Evolutionary conservation across 2,329 filamentous ascomycete species (phyloP), one percentile per base, ranked within the genome.

Genomic region (Aspergillus neotritici): DNA sequence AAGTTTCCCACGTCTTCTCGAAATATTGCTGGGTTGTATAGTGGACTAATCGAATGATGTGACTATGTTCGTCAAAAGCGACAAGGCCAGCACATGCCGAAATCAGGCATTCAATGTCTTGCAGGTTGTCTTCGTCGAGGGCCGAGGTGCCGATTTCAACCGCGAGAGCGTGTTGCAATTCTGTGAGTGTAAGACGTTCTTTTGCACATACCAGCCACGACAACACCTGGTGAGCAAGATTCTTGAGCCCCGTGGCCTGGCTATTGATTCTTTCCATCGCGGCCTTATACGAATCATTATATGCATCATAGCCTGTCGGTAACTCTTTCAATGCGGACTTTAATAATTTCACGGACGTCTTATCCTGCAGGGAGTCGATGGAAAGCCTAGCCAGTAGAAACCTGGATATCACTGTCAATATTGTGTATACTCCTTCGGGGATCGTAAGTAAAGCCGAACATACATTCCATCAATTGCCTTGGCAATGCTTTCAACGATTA

Each of bases 21-120:
- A 76, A 69, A 53, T 71, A 77, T 38, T 74, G 63, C 35, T 74
- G 67, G 2, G 72, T 63, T 0, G 73, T 74, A 41, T 72, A 70
- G 49, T 76, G 72, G 4, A 71, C 49, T n/a, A 61, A 43, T 4
- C 49, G 51, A 30, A 60, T 45, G 5, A 54, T 42, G 13, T 44
- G 25, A 17, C 43, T 52, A 28, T 56, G 31, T 13, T 50, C 30
- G 36, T 60, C 53, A n/a, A 55, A 33, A 7, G 35, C 43, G 14
- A 60, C 46, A 11, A 61, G 40, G 9, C 57, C 59, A 7, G 47
- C 49, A 48, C 59, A 60, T 4, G 49, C 49, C 1, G 54, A 56
- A 10, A 56, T 34, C 34, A 31, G 32, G 11, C 37, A 28, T 16
- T 46, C 39, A 25, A 45, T 25, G 10, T 43, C 35, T 15, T 46